A percentile compares a stretch with the other conserved stretches of the same genome.
Conservation (phyloP, 257 asterid genomes). For the Gentiana macrophylla region DNA sequence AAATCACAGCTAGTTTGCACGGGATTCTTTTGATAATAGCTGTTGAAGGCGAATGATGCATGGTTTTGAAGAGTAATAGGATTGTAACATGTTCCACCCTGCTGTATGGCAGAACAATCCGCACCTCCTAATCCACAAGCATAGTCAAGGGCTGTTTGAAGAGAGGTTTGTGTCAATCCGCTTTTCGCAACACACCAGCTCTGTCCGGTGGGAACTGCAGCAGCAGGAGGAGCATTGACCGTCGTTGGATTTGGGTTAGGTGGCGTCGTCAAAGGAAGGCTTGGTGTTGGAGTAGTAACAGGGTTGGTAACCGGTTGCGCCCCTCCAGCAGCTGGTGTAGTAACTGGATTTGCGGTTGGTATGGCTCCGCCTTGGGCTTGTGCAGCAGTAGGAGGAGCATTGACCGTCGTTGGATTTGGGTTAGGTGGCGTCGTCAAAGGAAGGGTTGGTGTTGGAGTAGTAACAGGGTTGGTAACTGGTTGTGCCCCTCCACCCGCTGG, state of each 20-base stretch:
- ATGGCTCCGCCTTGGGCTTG: conserved; percentile 18
- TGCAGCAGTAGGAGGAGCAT: conserved; percentile 3
- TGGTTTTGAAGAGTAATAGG: conserved; percentile 58
- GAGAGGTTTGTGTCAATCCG: conserved; percentile 35
- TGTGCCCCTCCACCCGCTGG: conserved; percentile 22
- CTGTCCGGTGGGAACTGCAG: conserved; percentile 43
- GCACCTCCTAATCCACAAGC: conserved; percentile 91
- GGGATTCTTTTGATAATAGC: conserved; percentile 78
- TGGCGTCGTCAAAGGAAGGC: conserved; percentile 23
- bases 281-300: conserved; percentile 29
- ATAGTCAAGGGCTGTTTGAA: conserved; percentile 75
- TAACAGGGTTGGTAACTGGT: conserved; percentile 19
- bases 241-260: conserved; percentile 24
- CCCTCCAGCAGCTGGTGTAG: conserved; percentile 26
- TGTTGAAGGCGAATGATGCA: conserved; percentile 83
- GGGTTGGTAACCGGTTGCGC: conserved; percentile 35
- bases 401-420: conserved; percentile 11
- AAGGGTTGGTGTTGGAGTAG: conserved; percentile 23
- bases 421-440: conserved; percentile 21
- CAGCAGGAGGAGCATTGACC: conserved; percentile 33
- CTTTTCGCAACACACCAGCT: conserved; percentile 82
- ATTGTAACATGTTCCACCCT: conserved; percentile 53
- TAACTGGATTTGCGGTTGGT: conserved; percentile 35
- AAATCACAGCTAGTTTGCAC: conserved; percentile 73
- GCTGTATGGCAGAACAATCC: conserved; percentile 74